Evolutionary conservation across 768 basidiomycete genomes (phyloP), one percentile per base, ranked within the genome.

Genomic region (Amanita muscaria): DNA sequence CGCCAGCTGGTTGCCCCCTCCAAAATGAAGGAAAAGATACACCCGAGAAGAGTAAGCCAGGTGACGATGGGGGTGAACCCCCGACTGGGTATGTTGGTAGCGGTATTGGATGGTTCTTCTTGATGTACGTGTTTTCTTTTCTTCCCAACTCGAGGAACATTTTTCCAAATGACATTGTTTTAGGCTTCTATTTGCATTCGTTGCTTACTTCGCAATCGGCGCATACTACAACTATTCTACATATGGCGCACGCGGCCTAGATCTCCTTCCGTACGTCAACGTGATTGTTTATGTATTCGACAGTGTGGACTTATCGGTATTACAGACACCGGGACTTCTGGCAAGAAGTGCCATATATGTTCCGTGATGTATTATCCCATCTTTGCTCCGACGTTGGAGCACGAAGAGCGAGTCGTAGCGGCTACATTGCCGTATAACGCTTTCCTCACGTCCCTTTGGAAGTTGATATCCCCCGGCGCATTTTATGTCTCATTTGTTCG

Each of bases 171-270:
- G n/a, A 22, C 27, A 36, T 19, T 15, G 15, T 25, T 12, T 33
- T 52, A 86, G 80, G n/a, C 51, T 83, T 23, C 45, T 89, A 10
- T 59, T 91, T 16, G 78, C 77, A 2, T 70, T 90, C 48, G 56
- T 69, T 3, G 72, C 75, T 2, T 93, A 93, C 64, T 80, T 93
- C 52, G 73, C 58, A 1, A 59, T 90, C 19, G 90, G 90, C 15
- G 83, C 83, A 7, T 93, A 90, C 60, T 83, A 88, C 64, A 91
- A 93, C 55, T 90, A 89, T 55, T 77, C 83, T 5, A 86, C 79
- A 15, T 93, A 92, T 57, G 89, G 89, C 15, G 85, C 89, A 7
- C 73, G 79, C 19, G 90, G 90, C 11, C 65, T 69, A 59, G 89
- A 92, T 61, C 70, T 91, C 43, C 79, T 91, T 59, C 88, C 88